Percentiles rank a stretch among this genome's conserved stretches.
Evolutionary conservation across 306 rosid species (phyloP).

Genomic region (Prunus dulcis): DNA sequence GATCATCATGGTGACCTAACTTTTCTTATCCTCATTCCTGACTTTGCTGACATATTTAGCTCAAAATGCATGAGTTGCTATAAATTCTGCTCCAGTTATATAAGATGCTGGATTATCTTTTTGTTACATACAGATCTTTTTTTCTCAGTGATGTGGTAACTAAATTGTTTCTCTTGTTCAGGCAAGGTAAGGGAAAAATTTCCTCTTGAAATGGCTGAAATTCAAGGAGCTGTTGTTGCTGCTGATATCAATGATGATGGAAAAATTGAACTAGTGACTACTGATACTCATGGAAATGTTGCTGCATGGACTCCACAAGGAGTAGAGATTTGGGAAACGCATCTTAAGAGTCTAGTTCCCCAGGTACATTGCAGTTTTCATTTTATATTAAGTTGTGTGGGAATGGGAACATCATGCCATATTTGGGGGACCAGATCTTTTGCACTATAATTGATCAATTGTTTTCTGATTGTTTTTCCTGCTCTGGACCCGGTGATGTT

Average conservation of each 20-base stretch:
- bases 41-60: neutral
- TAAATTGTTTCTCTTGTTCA: conserved; percentile 37
- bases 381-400: neutral
- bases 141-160: neutral
- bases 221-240: conserved; percentile 85
- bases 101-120: neutral
- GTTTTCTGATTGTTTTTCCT: neutral
- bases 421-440: neutral
- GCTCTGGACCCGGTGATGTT: neutral
- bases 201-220: conserved; percentile 99
- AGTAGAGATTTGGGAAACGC: conserved; percentile 77
- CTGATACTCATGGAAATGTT: conserved; percentile 92
- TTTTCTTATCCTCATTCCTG: neutral
- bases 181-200: conserved; percentile 89
- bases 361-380: conserved; percentile 48
- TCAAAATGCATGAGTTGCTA: neutral
- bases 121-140: neutral
- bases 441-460: neutral
- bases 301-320: conserved; percentile 97
- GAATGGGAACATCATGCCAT: neutral
- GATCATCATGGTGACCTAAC: conserved; percentile 77
- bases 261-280: conserved; percentile 86
- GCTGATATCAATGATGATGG: conserved; percentile 99
- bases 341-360: conserved; percentile 91
- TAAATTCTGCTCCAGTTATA: neutral